Evolutionary conservation across 108 stramenopile species (phyloP), one percentile per base, ranked within the genome.

Genomic region (Nitzschia sp.): DNA sequence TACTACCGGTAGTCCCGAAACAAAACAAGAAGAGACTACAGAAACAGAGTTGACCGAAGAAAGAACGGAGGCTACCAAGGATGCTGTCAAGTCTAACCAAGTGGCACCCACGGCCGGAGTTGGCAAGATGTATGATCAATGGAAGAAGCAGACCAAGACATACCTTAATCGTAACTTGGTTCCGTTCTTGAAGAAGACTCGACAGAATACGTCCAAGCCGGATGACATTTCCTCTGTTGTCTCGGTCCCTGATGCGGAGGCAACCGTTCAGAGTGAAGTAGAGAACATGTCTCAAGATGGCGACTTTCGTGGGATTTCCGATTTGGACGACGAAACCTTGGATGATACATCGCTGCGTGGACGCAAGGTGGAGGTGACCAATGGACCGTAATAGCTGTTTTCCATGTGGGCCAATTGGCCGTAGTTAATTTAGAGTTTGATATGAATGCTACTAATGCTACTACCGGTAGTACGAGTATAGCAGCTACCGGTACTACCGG

Each of bases 161-260:
- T 75, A 56, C 29, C 51, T 75, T 6, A 57, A 58, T 8, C 34
- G 51, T 6, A 67, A 43, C 24, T 2, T 75, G 14, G 17, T 75
- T 12, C 73, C 73, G 11, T 19, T 63, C 6, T 38, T 75, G 37
- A 67, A 68, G 40, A 59, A 60, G 34, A 51, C 17, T 29, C 56
- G 54, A 40, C n/a, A 25, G 21, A 10, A 9, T 39, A 17, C 9
- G 39, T 10, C 48, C 41, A 42, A 44, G 38, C 1, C 29, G 29
- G 62, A 63, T 8, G 41, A 43, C 24, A 39, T 20, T 29, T 19
- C 48, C 9, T 57, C 44, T 22, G 34, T 10, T 20, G 34, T 21
- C 9, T 51, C 63, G 0, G 51, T 39, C 8, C 51, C 51, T 7
- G 63, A 51, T 39, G 50, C 63, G 25, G 63, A 65, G 11, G 17